Conservation (phyloP, 2,329 filamentous ascomycete genomes). For the Beauveria pseudobassiana region DNA sequence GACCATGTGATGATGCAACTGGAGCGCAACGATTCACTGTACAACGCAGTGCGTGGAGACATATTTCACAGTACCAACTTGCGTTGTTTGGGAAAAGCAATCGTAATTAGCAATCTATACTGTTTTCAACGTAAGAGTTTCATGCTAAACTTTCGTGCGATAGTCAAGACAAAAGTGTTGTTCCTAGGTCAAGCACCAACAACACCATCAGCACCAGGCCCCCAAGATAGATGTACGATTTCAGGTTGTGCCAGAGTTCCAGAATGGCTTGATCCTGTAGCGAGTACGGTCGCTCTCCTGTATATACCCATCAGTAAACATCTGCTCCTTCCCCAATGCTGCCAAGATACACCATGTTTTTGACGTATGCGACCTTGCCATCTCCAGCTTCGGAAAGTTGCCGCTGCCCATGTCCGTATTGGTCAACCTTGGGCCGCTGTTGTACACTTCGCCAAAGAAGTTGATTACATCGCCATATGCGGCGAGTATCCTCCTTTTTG, state of each 20-base stretch:
- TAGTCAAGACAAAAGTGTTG: background rate
- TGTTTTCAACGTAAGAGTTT: background rate
- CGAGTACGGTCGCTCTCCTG: slow-evolving; percentile 13
- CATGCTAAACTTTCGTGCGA: background rate
- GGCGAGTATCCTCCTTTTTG: slow-evolving; percentile 7
- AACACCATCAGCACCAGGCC: slow-evolving; percentile 16
- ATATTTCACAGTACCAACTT: background rate
- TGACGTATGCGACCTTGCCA: slow-evolving; percentile 15
- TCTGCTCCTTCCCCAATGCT: background rate
- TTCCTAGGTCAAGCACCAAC: slow-evolving; percentile 13
- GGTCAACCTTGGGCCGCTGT: slow-evolving; percentile 14
- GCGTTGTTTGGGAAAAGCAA: too few species aligned
- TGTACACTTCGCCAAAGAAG: slow-evolving; percentile 18
- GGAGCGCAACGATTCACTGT: background rate
- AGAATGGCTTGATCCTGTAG: slow-evolving; percentile 13
- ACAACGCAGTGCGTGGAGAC: background rate
- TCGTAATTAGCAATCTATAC: too few species aligned
- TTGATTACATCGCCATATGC: slow-evolving; percentile 11
- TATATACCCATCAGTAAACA: slow-evolving; percentile 5
- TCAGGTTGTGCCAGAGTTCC: slow-evolving; percentile 14
- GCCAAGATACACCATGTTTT: slow-evolving; percentile 15
- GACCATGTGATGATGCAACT: background rate
- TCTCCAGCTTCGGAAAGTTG: slow-evolving; percentile 16
- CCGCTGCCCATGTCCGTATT: slow-evolving; percentile 19
- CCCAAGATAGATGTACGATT: slow-evolving; percentile 16